These are phyloP conservation scores for Rhytidhysteron rufulum DNA, from an alignment of 2,329 filamentous ascomycete species.

Conservation along the genomic window DNA sequence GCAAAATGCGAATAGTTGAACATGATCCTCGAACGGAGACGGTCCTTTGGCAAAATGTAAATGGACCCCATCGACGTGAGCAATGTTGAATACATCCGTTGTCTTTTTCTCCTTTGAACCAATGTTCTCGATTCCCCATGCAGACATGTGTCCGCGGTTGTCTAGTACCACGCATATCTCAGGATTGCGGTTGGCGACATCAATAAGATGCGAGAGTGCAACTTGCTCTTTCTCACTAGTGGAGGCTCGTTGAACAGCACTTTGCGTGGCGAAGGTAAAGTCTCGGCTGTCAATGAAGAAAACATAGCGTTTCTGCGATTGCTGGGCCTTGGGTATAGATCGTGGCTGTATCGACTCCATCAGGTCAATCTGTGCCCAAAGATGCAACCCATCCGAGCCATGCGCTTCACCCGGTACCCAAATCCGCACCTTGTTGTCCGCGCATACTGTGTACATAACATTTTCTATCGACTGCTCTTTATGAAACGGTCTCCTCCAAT, in stretches of 20 bases:
- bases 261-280: conserved; percentile 72
- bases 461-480: conserved; percentile 77
- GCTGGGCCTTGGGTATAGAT: conserved; percentile 36
- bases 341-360: conserved; percentile 63
- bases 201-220: conserved; percentile 78
- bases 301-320: conserved; percentile 57
- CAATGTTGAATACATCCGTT: conserved; percentile 77
- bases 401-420: conserved; percentile 77
- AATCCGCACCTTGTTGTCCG: conserved; percentile 74
- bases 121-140: conserved; percentile 88
- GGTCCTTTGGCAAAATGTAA: conserved; percentile 34
- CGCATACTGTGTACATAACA: conserved; percentile 83
- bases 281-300: conserved; percentile 82
- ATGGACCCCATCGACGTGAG: conserved; percentile 64
- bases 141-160: conserved; percentile 79
- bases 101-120: conserved; percentile 64
- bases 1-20: conserved; percentile 71
- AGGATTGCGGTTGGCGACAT: conserved; percentile 77
- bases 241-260: conserved; percentile 63
- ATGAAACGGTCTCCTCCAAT: conserved; percentile 80
- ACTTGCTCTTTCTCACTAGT: conserved; percentile 61
- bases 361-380: conserved; percentile 80
- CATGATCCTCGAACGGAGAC: conserved; percentile 49
- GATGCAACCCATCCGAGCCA: conserved; percentile 66
- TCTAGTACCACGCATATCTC: conserved; percentile 87